Base-by-base conservation (phyloP, 192 early-diverging fungal genomes). In the Entomortierella lignicola region DNA sequence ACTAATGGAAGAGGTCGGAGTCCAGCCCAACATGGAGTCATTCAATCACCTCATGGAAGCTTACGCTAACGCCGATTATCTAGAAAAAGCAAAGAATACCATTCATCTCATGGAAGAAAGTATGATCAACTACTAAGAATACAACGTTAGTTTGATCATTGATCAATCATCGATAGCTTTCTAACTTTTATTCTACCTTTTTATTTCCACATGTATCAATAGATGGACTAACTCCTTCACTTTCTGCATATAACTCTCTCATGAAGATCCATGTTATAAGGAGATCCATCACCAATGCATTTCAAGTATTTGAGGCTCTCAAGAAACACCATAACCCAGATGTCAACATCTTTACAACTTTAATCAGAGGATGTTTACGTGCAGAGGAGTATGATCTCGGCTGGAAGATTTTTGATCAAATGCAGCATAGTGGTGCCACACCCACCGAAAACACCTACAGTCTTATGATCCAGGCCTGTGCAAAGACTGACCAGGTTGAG, bases 401-500 rank as follows among this genome's bases (percentile, higher is more conserved):
- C 23, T 99, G 97, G 97, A 86, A 86, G 34, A 90, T 93, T 25
- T 99, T 97, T 85, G 90, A 97, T 69, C 86, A 94, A 66, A 90
- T 97, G 91, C 88, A 92, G 54, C 82, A 85, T 21, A 91, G 94
- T 54, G 88, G 92, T 26, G 87, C 89, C 32, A 81, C 89, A 55
- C 94, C 97, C 0, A 92, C 96, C 69, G 89, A 92, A 55, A 87
- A 90, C 0, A 87, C 89, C 8, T 99, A 94, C 67, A 90, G 88
- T 21, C 80, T 96, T 27, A 98, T 99, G 96, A 94, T 99, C 41
- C 90, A 93, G 66, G 94, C 96, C 1, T 98, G 96, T 69, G 91
- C 95, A 8, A 89, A 91, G 72, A 90, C 88, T 32, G 87, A 88
- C 43, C 89, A 97, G 56, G 91, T 93, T n/a, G 97, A 99, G 68